Evolutionary conservation across 768 basidiomycete genomes (phyloP), one percentile per base, ranked within the genome.

Genomic region (Mycena metata): DNA sequence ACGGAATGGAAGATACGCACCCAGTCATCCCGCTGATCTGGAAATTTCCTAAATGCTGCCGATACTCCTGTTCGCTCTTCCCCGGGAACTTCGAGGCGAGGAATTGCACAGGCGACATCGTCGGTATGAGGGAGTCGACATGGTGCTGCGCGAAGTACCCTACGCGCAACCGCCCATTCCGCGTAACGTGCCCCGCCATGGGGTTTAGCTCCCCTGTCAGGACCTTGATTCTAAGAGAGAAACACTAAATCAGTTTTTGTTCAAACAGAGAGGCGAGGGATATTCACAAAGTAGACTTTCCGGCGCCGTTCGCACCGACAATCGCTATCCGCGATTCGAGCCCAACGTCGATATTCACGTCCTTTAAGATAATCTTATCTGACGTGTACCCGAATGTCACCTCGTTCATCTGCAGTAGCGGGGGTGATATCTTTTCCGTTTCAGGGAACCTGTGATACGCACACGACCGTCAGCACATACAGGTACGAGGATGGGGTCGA

Each of bases 11-110:
- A 52, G 15, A 51, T 15, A 60, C 51, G 41, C 57, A 92, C 93
- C 94, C 93, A 2, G 96, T 97, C 89, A 97, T 91, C 47, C 96
- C 96, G 67, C 94, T 98, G 74, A 98, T 97, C 74, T 98, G 96
- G 83, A 99, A 98, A 66, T 96, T 96, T 8, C 97, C 98, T 15
- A 99, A 85, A 81, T 99, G 98, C n/a, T 81, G 79, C 69, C 98
- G 88, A 78, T 99, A 99, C 78, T 98, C 98, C 79, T 98, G 97
- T 79, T 99, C 98, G 8, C 88, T 95, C 80, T 91, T 92, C 0
- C 98, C 97, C 1, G 98, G 98, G 84, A 93, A 98, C 75, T 89
- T 94, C 24, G 90, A 89, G 16, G 95, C 95, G 35, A 99, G 83
- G 83, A 98, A 98, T 74, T 94, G 92, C 12, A 99, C 98, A 0